Evolutionary conservation across 352 stramenopile species (phyloP).

Genomic region (Phytophthora crassamura): DNA sequence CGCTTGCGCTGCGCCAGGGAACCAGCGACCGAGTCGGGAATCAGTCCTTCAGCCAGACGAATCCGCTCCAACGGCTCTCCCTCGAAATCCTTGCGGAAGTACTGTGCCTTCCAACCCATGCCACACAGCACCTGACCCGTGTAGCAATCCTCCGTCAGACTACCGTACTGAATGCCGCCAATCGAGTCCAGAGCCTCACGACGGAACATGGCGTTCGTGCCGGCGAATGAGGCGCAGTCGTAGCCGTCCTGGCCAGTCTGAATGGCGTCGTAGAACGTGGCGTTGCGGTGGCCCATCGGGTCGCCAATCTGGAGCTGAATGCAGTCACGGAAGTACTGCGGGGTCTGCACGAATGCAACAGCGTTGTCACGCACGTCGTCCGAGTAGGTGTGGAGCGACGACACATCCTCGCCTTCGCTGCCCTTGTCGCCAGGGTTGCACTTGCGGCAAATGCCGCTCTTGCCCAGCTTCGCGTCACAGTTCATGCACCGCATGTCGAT

Average conservation of each 20-base stretch:
- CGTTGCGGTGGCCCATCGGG: constrained; percentile 81
- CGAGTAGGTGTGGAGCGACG: constrained; percentile 78
- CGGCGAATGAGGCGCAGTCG: constrained; percentile 83
- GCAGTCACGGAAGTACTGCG: constrained; percentile 88
- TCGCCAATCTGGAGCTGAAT: constrained; percentile 86
- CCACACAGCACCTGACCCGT: constrained; percentile 78
- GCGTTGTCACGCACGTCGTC: constrained; percentile 81
- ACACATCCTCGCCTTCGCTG: constrained; percentile 54
- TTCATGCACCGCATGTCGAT: constrained; percentile 80
- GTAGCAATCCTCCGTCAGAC: constrained; percentile 88
- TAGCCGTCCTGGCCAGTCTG: constrained; percentile 89
- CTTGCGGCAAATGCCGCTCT: constrained; percentile 75
- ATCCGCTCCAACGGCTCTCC: constrained; percentile 79
- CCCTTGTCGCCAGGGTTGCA: constrained; percentile 64
- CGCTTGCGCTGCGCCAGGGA: constrained; percentile 82
- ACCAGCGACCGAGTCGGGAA: constrained; percentile 74
- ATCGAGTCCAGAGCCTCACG: constrained; percentile 89
- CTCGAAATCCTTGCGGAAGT: constrained; percentile 91
- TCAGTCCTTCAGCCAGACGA: constrained; percentile 76
- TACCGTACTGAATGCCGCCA: constrained; percentile 87
- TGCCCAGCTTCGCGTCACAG: constrained; percentile 76
- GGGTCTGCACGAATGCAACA: constrained; percentile 84
- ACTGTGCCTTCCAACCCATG: constrained; percentile 87
- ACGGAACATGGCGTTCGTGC: constrained; percentile 86
- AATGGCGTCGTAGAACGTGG: constrained; percentile 89